Evolutionary conservation across 2,329 filamentous ascomycete species (phyloP).

Genomic region (Hortaea sp.): DNA sequence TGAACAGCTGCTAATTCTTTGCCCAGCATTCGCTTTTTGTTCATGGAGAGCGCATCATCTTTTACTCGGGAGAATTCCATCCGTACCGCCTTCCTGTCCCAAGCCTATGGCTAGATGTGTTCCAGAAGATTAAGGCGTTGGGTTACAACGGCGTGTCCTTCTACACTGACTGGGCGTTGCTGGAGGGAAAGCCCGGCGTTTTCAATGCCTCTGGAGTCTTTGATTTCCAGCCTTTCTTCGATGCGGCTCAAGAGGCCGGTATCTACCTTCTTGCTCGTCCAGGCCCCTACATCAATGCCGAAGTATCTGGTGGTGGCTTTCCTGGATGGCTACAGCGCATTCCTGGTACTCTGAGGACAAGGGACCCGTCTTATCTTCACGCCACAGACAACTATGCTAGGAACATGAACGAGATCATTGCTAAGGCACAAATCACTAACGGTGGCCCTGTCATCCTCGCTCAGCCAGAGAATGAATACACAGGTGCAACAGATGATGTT

Average conservation of each 20-base stretch:
- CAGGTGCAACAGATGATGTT: conserved; percentile 37
- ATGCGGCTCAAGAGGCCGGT: conserved; percentile 61
- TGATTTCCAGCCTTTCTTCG: conserved; percentile 63
- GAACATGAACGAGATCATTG: conserved; percentile 55
- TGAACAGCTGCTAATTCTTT: not conserved
- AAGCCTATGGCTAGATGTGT: conserved; percentile 58
- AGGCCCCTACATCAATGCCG: conserved; percentile 56
- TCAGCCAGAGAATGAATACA: conserved; percentile 78
- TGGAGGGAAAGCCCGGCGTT: conserved; percentile 62
- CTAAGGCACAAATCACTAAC: conserved; percentile 69
- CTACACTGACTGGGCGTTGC: conserved; percentile 67
- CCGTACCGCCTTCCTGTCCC: conserved; percentile 56
- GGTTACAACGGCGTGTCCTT: conserved; percentile 74
- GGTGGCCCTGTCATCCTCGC: conserved; percentile 69
- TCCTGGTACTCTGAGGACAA: conserved; percentile 54
- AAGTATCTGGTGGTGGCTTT: conserved; percentile 66
- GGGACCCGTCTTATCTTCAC: conserved; percentile 50
- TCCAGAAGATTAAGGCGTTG: conserved; percentile 73
- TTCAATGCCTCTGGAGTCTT: conserved; percentile 65
- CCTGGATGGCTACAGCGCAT: conserved; percentile 68
- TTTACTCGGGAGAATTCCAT: conserved; percentile 67
- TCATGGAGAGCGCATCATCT: conserved; percentile 57
- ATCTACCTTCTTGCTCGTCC: conserved; percentile 60
- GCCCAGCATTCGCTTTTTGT: conserved; percentile 53
- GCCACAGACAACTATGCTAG: conserved; percentile 59